phyloP scores from a whole-genome alignment of 1,139 yeast species.

The Diutina siamensis region DNA sequence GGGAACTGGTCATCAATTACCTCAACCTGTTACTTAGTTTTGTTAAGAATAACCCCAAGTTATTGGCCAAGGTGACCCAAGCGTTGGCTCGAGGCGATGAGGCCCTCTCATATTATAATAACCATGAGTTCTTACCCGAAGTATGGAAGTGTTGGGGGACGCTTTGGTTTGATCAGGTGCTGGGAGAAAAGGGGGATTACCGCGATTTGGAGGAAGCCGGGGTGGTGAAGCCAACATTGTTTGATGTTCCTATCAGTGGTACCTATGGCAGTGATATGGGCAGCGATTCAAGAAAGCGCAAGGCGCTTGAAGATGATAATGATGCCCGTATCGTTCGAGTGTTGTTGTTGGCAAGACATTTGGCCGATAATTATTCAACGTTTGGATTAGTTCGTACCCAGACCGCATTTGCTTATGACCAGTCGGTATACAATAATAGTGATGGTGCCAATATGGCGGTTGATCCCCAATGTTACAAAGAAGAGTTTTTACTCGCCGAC shows the following conservation, averaged over 20 bases:
- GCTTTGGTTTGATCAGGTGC: slow-evolving; percentile 57
- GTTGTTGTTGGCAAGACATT: slow-evolving; percentile 33
- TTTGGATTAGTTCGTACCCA: slow-evolving; percentile 41
- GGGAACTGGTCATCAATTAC: slow-evolving; percentile 53
- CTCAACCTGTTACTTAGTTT: slow-evolving; percentile 39
- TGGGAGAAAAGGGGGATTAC: slow-evolving; percentile 35
- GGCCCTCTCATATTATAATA: slow-evolving; percentile 24
- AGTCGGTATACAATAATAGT: slow-evolving; percentile 15
- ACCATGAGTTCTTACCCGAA: slow-evolving; percentile 55
- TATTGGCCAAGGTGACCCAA: slow-evolving; percentile 9
- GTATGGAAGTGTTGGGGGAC: slow-evolving; percentile 85
- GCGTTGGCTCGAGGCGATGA: not conserved
- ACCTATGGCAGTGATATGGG: slow-evolving; percentile 15
- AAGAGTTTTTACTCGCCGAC: slow-evolving; percentile 13
- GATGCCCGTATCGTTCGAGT: slow-evolving; percentile 41
- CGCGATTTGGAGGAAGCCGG: slow-evolving; percentile 45
- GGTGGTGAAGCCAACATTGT: slow-evolving; percentile 38
- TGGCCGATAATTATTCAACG: slow-evolving; percentile 36
- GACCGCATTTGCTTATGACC: slow-evolving; percentile 20
- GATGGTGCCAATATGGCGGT: slow-evolving; percentile 12
- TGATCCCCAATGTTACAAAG: not conserved
- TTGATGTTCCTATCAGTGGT: slow-evolving; percentile 61
- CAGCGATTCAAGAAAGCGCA: slow-evolving; percentile 8
- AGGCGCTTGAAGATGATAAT: slow-evolving; percentile 23
- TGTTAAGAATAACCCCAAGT: slow-evolving; percentile 18